Evolutionary conservation across 192 early-diverging fungal genomes (phyloP), one percentile per base, ranked within the genome.

Genomic region (Phycomyces blakesleeanus): DNA sequence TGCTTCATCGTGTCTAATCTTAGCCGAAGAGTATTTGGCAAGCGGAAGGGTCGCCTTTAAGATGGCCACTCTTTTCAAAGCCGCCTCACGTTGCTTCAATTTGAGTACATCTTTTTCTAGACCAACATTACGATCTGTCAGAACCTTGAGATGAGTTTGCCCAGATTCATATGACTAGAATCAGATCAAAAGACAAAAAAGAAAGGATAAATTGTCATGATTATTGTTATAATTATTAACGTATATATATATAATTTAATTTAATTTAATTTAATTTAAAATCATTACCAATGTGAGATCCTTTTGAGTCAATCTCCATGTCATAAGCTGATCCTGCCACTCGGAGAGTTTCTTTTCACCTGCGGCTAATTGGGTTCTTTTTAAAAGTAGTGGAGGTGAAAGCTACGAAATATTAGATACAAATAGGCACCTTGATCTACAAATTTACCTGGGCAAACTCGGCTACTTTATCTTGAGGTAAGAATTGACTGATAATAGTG

Each of bases 381-480:
- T 68, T 21, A 98, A 78, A 25, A 98, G 73, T 57, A 89, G 81
- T 15, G 83, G 75, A 5, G 94, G 81, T 25, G 82, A 77, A 85
- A 98, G 84, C 78, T 93, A 56, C 47, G 34, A 34, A 41, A 16
- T 55, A 20, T 26, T 65, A 14, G 50, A 15, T 51, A 21, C 37
- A 63, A 24, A 42, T 56, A 25, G 11, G 2, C 12, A 16, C 21
- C 22, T 9, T 24, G 20, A 14, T n/a, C 34, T 67, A 40, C 18
- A 22, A 0, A 14, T 34, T 38, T 69, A 90, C 84, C 73, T 90
- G 86, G 5, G 95, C 93, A 68, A 99, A 99, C 61, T 93, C 91
- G 6, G 86, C 83, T 6, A 99, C 97, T 55, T 85, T 81, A 74
- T 99, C 97, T 69, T 99, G 97, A 7, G 97, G 97, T 58, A 99